Evolutionary conservation across 331 rosid species (phyloP).

Genomic region (Saraca asoca): DNA sequence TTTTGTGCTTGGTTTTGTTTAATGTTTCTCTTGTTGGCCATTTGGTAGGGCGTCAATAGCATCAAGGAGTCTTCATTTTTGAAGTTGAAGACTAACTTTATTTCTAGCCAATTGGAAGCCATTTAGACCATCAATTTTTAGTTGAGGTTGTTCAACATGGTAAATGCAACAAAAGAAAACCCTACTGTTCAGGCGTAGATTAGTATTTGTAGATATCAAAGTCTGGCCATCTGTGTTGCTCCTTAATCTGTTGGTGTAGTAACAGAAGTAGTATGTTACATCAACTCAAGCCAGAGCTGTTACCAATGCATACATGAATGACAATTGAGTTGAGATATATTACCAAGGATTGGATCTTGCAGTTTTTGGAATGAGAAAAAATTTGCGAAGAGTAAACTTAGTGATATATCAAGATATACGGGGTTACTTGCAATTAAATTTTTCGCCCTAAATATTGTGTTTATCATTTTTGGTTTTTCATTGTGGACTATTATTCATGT

Average conservation of each 20-base stretch:
- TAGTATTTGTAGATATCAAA: neutral
- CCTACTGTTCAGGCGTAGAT: too few species aligned
- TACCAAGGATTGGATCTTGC: too few species aligned
- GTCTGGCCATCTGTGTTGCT: neutral
- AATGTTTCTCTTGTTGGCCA: slow-evolving; percentile 17
- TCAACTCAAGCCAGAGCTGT: neutral
- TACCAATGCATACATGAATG: too few species aligned
- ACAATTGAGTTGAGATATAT: too few species aligned
- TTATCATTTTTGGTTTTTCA: too few species aligned
- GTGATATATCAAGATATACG: too few species aligned
- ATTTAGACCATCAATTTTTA: slow-evolving; percentile 19
- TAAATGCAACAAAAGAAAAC: neutral
- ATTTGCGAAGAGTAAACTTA: too few species aligned
- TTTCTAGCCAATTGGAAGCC: slow-evolving; percentile 17
- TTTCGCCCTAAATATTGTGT: too few species aligned
- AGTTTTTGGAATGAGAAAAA: too few species aligned
- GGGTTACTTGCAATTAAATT: too few species aligned
- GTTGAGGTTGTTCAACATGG: slow-evolving; percentile 11
- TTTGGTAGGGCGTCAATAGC: slow-evolving; percentile 62
- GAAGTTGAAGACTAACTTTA: slow-evolving; percentile 31
- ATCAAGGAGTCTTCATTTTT: slow-evolving; percentile 56
- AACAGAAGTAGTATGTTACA: neutral
- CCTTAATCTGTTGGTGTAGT: neutral
- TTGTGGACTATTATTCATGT: too few species aligned
- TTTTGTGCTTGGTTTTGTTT: neutral